Base-by-base conservation (phyloP, 179 eudicot species). In the Dionaea muscipula region DNA sequence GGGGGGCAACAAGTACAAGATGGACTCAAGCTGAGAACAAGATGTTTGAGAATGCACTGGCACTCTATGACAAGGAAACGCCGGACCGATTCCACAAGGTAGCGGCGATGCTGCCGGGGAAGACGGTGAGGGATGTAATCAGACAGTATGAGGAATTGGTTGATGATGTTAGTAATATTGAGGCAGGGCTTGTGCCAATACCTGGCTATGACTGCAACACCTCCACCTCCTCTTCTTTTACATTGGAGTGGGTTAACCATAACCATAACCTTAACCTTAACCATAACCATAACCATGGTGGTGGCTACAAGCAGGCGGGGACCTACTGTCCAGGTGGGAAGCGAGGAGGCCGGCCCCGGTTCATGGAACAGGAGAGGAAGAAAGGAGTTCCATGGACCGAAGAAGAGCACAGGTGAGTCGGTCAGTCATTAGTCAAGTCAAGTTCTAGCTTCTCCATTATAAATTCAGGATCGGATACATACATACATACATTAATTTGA, bases 361-460 rank as follows among this genome's bases (percentile, higher is more conserved):
- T 80, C 2, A 24, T 68, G 1, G 99, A 93, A 23, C 99, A 93
- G n/a, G 99, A 93, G 68, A 80, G 95, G 73, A 93, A 93, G 79
- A 93, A 88, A 63, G 99, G 99, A 47, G 80, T 93, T 59, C 99
- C 99, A 17, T 93, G 99, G 99, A 93, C 99, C 0, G 99, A 93
- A 58, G 96, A 88, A 56, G 99, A 93, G 64, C 99, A 93, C 38
- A 93, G 73, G 99, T 93, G 69, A 78, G 84, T 72, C 36, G 55
- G 3, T 47, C n/a, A 12, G 1, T 4, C 7, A 14, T 38, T 3
- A 3, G 13, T 8, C 54, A 18, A 13, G 19, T 25, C 20, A 7
- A 22, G 19, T 6, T 24, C 0, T 40, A 2, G 17, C 33, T 16
- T 18, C 20, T 37, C 26, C n/a, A 10, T 13, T n/a, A 14, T 36